Percentiles rank a stretch among this genome's conserved stretches.
phyloP scores from a whole-genome alignment of 768 basidiomycete species.

The Podaxis sp. region DNA sequence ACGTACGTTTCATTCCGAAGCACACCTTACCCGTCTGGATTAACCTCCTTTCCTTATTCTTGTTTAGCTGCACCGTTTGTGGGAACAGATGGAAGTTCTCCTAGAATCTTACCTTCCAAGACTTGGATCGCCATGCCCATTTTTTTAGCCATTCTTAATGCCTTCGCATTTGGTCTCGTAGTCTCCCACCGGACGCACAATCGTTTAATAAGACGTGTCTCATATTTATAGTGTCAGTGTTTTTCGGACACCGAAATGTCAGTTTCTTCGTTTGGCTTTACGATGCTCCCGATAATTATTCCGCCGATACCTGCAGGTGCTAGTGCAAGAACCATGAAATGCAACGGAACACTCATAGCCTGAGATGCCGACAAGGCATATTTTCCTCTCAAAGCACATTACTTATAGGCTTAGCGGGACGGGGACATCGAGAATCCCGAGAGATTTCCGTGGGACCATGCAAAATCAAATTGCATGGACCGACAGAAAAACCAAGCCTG shows the following conservation, averaged over 20 bases:
- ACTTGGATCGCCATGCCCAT: not conserved
- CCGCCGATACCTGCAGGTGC: not conserved
- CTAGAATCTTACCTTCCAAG: constrained; percentile 16
- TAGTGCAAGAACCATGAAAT: not conserved
- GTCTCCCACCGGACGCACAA: not conserved
- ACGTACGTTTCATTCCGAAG: constrained; percentile 49
- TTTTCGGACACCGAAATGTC: not conserved
- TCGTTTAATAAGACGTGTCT: not conserved
- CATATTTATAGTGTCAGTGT: constrained; percentile 5
- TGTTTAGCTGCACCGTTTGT: constrained; percentile 61
- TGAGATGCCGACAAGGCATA: not conserved
- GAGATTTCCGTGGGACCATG: not conserved
- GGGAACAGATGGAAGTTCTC: constrained; percentile 47
- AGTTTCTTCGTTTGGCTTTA: not conserved
- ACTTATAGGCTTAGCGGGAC: not conserved
- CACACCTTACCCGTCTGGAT: not conserved
- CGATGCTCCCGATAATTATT: not conserved
- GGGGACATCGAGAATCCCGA: not conserved
- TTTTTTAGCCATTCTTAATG: not conserved
- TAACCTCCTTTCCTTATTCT: constrained; percentile 3
- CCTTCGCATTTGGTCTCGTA: not conserved
- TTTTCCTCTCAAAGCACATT: not conserved
- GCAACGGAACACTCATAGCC: not conserved
- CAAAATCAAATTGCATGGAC: not conserved
- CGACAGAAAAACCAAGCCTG: not conserved